These are phyloP conservation scores for Auricularia cornea DNA, from an alignment of 768 basidiomycete genomes.

Conservation along the genomic window DNA sequence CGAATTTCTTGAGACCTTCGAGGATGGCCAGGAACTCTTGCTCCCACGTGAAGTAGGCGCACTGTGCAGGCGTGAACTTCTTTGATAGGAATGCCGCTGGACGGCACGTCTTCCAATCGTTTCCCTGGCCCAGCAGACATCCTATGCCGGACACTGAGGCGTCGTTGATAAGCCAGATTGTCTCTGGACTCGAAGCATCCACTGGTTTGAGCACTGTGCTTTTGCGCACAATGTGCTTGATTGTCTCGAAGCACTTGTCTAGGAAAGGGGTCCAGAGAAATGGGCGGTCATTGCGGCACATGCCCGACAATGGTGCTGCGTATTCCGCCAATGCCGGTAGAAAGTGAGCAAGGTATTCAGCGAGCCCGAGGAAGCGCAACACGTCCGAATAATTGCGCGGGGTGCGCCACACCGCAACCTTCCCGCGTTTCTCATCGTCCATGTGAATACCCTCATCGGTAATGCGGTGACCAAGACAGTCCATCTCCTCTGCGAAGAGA, in stretches of 20 bases:
- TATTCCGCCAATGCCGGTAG: constrained; percentile 28
- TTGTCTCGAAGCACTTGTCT: constrained; percentile 15
- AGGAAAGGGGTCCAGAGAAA: constrained; percentile 24
- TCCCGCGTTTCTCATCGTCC: no score
- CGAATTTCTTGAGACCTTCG: neutral
- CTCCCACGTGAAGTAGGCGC: neutral
- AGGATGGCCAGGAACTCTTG: neutral
- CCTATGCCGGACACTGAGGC: neutral
- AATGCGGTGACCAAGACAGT: no score
- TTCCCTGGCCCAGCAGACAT: neutral
- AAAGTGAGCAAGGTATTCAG: constrained; percentile 25
- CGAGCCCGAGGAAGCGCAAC: no score
- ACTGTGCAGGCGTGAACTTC: neutral
- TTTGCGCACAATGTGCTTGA: constrained; percentile 9
- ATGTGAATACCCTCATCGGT: no score
- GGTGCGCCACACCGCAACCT: no score
- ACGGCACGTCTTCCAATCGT: neutral
- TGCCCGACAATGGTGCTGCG: constrained; percentile 23
- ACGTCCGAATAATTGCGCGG: no score
- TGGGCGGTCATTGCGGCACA: constrained; percentile 19
- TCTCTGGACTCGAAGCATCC: neutral
- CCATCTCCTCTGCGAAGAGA: no score
- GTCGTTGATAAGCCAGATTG: neutral
- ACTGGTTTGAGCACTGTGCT: neutral
- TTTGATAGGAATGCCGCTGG: neutral